Conservation (phyloP, 2,329 filamentous ascomycete species). For the Tolypocladium tundrense region DNA sequence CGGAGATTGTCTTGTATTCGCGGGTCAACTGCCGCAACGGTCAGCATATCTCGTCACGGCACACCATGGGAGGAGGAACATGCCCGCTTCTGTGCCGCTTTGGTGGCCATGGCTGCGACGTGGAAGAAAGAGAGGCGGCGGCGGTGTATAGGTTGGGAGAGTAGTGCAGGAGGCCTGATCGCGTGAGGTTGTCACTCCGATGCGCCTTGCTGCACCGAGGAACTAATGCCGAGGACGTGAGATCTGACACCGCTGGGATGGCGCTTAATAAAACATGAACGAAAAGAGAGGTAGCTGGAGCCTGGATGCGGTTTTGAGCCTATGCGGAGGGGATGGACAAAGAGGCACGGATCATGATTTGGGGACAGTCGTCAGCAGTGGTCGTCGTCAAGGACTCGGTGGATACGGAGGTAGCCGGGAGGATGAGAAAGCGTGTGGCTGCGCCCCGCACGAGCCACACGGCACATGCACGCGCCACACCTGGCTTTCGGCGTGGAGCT, state of each 20-base stretch:
- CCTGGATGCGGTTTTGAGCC: neutral
- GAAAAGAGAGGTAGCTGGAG: neutral
- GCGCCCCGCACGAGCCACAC: neutral
- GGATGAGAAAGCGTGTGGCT: neutral
- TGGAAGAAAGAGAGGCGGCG: neutral
- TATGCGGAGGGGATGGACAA: neutral
- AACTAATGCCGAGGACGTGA: neutral
- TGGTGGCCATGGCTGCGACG: slow-evolving; percentile 50
- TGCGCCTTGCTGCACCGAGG: neutral
- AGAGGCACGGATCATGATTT: neutral
- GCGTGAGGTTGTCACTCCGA: slow-evolving; percentile 8
- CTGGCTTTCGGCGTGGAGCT: neutral
- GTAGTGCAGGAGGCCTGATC: slow-evolving; percentile 7
- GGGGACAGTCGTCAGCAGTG: neutral
- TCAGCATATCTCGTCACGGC: slow-evolving; percentile 11
- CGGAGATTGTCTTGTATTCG: slow-evolving; percentile 52
- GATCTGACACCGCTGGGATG: neutral
- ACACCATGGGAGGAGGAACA: slow-evolving; percentile 14
- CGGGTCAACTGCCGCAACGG: slow-evolving; percentile 38
- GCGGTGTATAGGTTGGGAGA: neutral
- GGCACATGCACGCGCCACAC: neutral
- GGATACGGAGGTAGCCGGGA: neutral
- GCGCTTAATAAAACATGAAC: neutral
- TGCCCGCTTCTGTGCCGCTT: slow-evolving; percentile 63
- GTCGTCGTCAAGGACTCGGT: neutral